Percentiles rank a stretch among this genome's conserved stretches.
phyloP scores from a whole-genome alignment of 2,329 filamentous ascomycete genomes.

The Aureobasidium vineae region DNA sequence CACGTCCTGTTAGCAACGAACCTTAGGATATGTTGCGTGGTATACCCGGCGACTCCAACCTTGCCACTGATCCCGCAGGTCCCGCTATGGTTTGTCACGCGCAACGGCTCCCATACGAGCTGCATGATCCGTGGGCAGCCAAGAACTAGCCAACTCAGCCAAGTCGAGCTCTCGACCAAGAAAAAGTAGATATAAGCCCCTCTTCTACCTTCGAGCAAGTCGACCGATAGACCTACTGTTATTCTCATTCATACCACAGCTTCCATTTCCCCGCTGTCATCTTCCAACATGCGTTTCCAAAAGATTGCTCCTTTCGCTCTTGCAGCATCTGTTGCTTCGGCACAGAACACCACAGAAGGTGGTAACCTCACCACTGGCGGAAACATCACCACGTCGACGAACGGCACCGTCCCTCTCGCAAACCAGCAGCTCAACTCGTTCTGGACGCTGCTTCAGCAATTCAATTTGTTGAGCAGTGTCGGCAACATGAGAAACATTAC shows the following conservation, averaged over 20 bases:
- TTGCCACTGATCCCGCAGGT: conserved; percentile 15
- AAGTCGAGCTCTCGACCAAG: conserved; percentile 15
- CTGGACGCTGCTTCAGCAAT: conserved; percentile 12
- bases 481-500: conserved; percentile 52
- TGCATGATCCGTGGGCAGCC: conserved; percentile 22
- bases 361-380: conserved; percentile 22
- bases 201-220: not conserved
- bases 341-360: conserved; percentile 19
- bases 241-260: not conserved
- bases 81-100: conserved; percentile 12
- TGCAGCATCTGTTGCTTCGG: conserved; percentile 20
- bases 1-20: not conserved
- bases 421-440: conserved; percentile 23
- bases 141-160: conserved; percentile 20
- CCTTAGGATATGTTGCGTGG: not conserved
- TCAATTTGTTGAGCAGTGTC: not conserved
- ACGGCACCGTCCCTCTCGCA: conserved; percentile 1
- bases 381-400: not conserved
- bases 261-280: not conserved
- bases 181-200: conserved; percentile 19
- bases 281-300: conserved; percentile 17
- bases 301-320: conserved; percentile 21
- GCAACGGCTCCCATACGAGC: conserved; percentile 6
- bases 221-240: not conserved
- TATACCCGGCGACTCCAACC: not conserved